Evolutionary conservation across 805 yeast species (phyloP), one percentile per base, ranked within the genome.

Genomic region (Yarrowia keelungensis): DNA sequence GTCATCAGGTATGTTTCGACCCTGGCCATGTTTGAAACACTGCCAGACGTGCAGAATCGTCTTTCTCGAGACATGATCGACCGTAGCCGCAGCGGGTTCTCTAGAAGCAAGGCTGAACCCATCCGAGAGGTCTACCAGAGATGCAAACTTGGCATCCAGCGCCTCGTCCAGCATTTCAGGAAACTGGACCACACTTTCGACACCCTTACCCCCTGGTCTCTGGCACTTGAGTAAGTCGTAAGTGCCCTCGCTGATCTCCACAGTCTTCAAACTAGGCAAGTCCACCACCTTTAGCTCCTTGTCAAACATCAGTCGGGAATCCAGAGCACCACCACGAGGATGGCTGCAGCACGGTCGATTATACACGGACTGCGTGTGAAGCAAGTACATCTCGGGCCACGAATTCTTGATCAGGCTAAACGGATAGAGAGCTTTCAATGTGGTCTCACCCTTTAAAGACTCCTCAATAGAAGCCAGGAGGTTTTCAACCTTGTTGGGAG

Each of bases 31-130:
- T 19, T 39, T 54, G 46, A 54, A 54, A 41, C 61, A 54, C 11
- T 39, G 46, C 61, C 61, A 54, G 19, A 41, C 22, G 46, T 54
- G 46, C 46, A 54, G 8, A 5, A 54, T 39, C 61, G 39, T 54
- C 35, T 54, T 54, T 41, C 46, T 38, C 8, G 61, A 38, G 14
- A 15, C 15, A 8, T 14, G 19, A 12, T 41, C 61, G 8, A 54
- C 16, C 2, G 43, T 19, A 0, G 14, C 12, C 16, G 19, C 14
- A 12, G 16, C 46, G n/a, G 8, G 8, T 1, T 38, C 36, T 8
- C 16, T 19, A 26, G 61, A 36, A 2, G 10, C 19, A 8, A 54
- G 4, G 15, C 22, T 39, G 36, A 12, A 54, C 46, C 16, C 46
- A 39, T 12, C 7, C 3, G 46, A 54, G 8, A 15, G 45, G 11